A percentile compares a stretch with the other conserved stretches of the same genome.
phyloP scores from a whole-genome alignment of 2,329 filamentous ascomycete genomes.

The Aspergillus sp. region DNA sequence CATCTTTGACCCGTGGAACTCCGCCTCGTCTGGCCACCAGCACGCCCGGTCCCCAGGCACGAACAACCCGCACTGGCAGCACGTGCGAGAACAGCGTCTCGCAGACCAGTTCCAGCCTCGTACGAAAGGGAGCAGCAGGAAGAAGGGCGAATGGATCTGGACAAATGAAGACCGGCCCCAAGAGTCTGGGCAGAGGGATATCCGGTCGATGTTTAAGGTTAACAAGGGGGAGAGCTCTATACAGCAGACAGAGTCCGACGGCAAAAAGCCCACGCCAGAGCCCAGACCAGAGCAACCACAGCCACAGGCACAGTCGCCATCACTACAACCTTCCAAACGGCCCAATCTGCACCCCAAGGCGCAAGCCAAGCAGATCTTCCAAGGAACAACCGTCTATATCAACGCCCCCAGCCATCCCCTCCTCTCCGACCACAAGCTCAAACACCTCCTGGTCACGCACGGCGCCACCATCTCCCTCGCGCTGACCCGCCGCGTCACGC shows the following conservation, averaged over 20 bases:
- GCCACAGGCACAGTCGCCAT: background rate
- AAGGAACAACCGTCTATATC: constrained; percentile 72
- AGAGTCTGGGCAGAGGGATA: constrained; percentile 32
- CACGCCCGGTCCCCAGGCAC: constrained; percentile 65
- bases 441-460: constrained; percentile 70
- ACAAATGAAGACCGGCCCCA: background rate
- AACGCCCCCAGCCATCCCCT: constrained; percentile 81
- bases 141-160: constrained; percentile 32
- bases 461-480: constrained; percentile 70
- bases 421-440: constrained; percentile 82
- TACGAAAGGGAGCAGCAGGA: constrained; percentile 44
- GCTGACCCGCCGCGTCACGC: constrained; percentile 74
- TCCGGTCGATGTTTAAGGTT: constrained; percentile 32
- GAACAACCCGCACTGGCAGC: constrained; percentile 64
- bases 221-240: constrained; percentile 5
- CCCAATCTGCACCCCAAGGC: background rate
- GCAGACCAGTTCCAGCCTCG: constrained; percentile 58
- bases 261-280: too few species aligned
- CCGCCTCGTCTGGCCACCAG: constrained; percentile 74
- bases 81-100: constrained; percentile 67
- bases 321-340: background rate
- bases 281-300: background rate
- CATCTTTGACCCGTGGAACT: constrained; percentile 54
- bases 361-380: constrained; percentile 56
- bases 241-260: too few species aligned